Evolutionary conservation across 2,329 filamentous ascomycete genomes (phyloP).

Genomic region (Fonsecaea erecta): DNA sequence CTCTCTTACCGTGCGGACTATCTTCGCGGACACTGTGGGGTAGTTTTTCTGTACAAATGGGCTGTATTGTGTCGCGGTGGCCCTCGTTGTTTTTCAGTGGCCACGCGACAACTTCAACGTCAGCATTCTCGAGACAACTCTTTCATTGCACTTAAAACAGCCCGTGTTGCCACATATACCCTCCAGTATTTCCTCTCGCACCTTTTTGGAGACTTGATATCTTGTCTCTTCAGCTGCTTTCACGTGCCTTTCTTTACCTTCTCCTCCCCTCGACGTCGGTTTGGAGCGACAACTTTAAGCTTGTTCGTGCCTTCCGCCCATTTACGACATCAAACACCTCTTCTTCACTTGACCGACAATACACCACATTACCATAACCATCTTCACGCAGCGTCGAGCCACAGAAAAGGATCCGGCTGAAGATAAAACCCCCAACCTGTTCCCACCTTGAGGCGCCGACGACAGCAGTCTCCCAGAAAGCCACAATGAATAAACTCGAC

Average conservation of each 20-base stretch:
- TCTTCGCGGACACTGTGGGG: conserved; percentile 15
- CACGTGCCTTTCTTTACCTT: background rate
- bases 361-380: background rate
- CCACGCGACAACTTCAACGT: background rate
- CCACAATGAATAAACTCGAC: conserved; percentile 30
- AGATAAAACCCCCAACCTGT: background rate
- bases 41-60: background rate
- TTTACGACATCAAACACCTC: background rate
- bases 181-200: background rate
- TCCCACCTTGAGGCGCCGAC: background rate
- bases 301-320: background rate
- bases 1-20: conserved; percentile 2
- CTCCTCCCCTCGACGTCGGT: background rate
- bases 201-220: background rate
- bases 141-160: background rate
- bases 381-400: background rate
- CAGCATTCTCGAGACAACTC: background rate
- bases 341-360: background rate
- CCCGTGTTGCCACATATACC: background rate
- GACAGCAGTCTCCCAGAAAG: background rate
- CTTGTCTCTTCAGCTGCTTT: background rate
- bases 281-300: background rate
- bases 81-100: background rate
- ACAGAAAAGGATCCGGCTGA: background rate
- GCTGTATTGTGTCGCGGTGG: background rate